A percentile compares a stretch with the other conserved stretches of the same genome.
Evolutionary conservation across 2,329 filamentous ascomycete species (phyloP).

Genomic region (Calonectria hawksworthii): DNA sequence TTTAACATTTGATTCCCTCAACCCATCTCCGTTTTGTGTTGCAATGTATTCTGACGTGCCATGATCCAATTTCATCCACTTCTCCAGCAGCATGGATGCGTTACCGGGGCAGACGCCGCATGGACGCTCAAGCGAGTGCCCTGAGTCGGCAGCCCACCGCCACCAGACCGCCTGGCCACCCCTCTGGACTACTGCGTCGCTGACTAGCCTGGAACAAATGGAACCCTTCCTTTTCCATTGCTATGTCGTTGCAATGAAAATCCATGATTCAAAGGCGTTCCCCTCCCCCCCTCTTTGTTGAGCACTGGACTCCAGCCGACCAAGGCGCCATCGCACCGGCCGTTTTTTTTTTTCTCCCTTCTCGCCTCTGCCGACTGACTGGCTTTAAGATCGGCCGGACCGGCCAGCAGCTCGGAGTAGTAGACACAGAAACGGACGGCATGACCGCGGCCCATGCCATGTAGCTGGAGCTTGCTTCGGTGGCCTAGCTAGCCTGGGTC

Average conservation of each 20-base stretch:
- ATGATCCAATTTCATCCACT: slow-evolving; percentile 6
- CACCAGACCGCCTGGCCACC: slow-evolving; percentile 17
- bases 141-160: slow-evolving; percentile 30
- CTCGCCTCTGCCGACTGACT: slow-evolving; percentile 14
- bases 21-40: slow-evolving; percentile 1
- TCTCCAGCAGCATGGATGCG: slow-evolving; percentile 4
- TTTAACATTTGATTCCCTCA: neutral
- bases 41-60: neutral
- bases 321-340: slow-evolving; percentile 12
- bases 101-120: slow-evolving; percentile 12
- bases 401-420: neutral
- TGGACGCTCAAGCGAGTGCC: slow-evolving; percentile 14
- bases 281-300: neutral
- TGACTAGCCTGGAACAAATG: slow-evolving; percentile 37
- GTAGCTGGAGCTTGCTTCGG: slow-evolving; percentile 7
- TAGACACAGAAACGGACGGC: slow-evolving; percentile 1
- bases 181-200: slow-evolving; percentile 25
- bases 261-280: neutral
- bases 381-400: neutral
- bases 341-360: neutral
- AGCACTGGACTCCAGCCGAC: slow-evolving; percentile 23
- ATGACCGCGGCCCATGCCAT: slow-evolving; percentile 14
- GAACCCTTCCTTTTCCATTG: slow-evolving; percentile 17
- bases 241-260: neutral
- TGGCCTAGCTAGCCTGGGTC: slow-evolving; percentile 14